phyloP scores from a whole-genome alignment of 768 basidiomycete genomes.

The Trametes villosa region DNA sequence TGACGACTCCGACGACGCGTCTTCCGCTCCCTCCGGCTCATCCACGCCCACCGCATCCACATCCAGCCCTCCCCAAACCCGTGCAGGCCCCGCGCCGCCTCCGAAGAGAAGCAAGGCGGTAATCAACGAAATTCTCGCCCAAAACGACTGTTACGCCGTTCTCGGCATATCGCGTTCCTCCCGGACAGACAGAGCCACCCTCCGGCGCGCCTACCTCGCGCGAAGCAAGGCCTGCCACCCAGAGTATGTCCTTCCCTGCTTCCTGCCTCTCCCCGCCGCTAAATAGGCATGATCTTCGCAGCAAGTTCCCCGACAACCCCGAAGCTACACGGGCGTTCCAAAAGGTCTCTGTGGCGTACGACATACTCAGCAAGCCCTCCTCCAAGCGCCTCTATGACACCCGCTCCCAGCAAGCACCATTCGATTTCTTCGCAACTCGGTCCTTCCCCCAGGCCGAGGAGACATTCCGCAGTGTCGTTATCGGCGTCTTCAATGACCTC shows the following conservation, averaged over 20 bases:
- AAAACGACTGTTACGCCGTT: conserved; percentile 73
- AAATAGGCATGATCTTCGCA: conserved; percentile 31
- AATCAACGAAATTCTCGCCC: conserved; percentile 58
- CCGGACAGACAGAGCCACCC: conserved; percentile 58
- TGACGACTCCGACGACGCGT: conserved; percentile 28
- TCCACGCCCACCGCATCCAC: not conserved
- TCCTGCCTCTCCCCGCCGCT: not conserved
- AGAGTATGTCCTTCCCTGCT: conserved; percentile 57
- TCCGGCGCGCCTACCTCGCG: conserved; percentile 76
- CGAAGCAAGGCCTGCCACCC: conserved; percentile 82
- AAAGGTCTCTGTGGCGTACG: conserved; percentile 83
- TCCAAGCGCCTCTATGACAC: conserved; percentile 71
- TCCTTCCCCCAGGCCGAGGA: conserved; percentile 70
- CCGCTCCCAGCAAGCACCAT: conserved; percentile 46
- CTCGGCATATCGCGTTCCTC: conserved; percentile 62
- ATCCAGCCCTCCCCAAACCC: not conserved
- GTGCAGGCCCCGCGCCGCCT: conserved; percentile 8
- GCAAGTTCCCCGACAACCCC: conserved; percentile 80
- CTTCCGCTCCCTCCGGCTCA: conserved; percentile 20
- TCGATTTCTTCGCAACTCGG: conserved; percentile 59
- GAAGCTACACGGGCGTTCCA: conserved; percentile 86
- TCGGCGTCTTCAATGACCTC: conserved; percentile 80
- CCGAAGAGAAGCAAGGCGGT: conserved; percentile 34
- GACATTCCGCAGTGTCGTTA: conserved; percentile 74
- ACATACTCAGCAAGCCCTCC: conserved; percentile 75